Evolutionary conservation across 148 eudicot genomes (phyloP), one percentile per base, ranked within the genome.

Genomic region (Fagopyrum tataricum): DNA sequence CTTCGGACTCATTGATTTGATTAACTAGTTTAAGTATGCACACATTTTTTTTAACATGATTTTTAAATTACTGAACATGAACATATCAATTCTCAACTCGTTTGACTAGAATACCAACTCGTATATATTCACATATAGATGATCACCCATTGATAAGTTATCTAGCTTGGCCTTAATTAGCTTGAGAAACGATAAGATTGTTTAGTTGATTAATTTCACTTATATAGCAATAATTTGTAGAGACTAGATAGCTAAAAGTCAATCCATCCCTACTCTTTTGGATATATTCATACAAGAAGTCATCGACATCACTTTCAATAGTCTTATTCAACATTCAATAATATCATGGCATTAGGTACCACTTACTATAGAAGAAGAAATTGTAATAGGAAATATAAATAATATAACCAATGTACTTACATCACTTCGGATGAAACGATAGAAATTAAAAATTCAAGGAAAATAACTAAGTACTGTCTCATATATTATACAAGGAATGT

Each of bases 231-330:
- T 24, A 21, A 58, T 24, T 24, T 21, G 66, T 12, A 24, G 39
- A 21, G 37, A 24, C 66, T 24, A 58, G 13, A 58, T 39, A 58
- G 37, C 37, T 58, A 58, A 58, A 58, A 58, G 66, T 58, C 66
- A 58, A 58, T 24, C 37, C 14, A 4, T 9, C 66, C 20, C 66
- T 58, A 24, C 37, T 58, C 23, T 58, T 58, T 24, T 24, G 37
- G 6, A 58, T 11, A 58, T 13, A 58, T 20, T 23, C 12, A 58
- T 20, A 21, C 31, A 23, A 58, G 23, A 58, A 58, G 15, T 58
- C 39, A 58, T 58, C 14, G 39, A 58, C 14, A 58, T 58, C 66
- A 58, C 66, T 58, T 58, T 58, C 66, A 24, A 58, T 58, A 58
- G 8, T 55, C 2, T 51, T 55, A 6, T 8, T 11, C 59, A 5